Conservation (phyloP, 2,329 filamentous ascomycete genomes). For the Aspergillus quadricinctus region DNA sequence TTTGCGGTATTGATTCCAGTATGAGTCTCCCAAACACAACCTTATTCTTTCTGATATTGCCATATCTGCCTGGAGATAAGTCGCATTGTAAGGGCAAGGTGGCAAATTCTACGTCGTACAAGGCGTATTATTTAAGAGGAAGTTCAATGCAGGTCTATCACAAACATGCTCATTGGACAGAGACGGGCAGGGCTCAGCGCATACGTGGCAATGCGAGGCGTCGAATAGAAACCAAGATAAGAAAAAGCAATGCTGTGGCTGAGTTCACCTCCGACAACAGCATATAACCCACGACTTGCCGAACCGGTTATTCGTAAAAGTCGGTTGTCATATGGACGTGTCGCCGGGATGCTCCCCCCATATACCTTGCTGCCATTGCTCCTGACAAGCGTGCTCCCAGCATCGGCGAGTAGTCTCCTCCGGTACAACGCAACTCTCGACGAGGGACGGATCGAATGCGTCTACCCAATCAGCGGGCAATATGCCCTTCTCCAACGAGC, state of each 20-base stretch:
- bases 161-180: no score
- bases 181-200: no score
- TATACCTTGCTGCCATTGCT: not conserved
- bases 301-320: not conserved
- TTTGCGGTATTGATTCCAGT: no score
- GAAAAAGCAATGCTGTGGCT: not conserved
- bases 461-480: not conserved
- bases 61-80: no score
- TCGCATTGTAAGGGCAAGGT: no score
- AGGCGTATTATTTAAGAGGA: no score
- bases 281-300: not conserved
- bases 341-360: not conserved
- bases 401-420: not conserved
- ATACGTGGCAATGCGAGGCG: not conserved
- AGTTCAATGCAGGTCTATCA: no score
- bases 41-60: no score
- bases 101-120: no score
- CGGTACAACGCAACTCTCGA: not conserved
- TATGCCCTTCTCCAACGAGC: not conserved
- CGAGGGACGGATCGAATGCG: not conserved
- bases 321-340: not conserved
- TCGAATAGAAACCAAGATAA: not conserved
- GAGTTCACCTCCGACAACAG: not conserved
- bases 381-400: not conserved
- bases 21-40: no score